Evolutionary conservation across 495 filamentous ascomycete species (phyloP).

Genomic region (Cercophora newfieldiana): DNA sequence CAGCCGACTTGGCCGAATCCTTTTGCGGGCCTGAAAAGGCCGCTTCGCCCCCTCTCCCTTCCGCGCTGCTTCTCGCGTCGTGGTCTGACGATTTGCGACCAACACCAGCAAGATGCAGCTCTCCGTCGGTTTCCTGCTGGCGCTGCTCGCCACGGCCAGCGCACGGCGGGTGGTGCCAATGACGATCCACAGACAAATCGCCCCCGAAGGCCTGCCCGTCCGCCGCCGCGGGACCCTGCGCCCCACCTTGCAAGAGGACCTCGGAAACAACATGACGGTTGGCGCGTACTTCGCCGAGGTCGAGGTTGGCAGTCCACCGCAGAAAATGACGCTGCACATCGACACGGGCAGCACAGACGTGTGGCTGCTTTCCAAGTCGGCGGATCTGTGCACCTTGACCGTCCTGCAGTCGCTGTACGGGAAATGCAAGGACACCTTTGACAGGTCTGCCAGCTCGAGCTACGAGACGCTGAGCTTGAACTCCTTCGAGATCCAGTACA

Average conservation of each 20-base stretch:
- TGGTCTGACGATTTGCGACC: not conserved
- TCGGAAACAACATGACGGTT: slow-evolving; percentile 16
- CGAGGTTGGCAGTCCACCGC: slow-evolving; percentile 66
- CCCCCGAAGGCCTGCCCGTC: not conserved
- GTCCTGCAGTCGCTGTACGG: slow-evolving; percentile 32
- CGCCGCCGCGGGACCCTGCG: not conserved
- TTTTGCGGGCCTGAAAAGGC: not conserved
- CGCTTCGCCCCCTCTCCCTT: not conserved
- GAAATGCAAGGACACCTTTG: slow-evolving; percentile 30
- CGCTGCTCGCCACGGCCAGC: not conserved
- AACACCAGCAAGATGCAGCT: not conserved
- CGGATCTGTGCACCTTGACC: slow-evolving; percentile 37
- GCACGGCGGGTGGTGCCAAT: not conserved
- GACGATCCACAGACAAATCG: not conserved
- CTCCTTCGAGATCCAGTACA: slow-evolving; percentile 81
- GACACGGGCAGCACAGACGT: slow-evolving; percentile 87
- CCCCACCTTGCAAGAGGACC: slow-evolving; percentile 1
- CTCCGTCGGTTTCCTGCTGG: not conserved
- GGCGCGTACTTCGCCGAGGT: slow-evolving; percentile 62
- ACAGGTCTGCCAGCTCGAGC: slow-evolving; percentile 61
- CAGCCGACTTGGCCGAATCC: not conserved
- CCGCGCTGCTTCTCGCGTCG: not conserved
- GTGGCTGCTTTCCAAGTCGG: slow-evolving; percentile 57
- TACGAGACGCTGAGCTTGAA: slow-evolving; percentile 58
- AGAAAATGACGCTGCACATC: slow-evolving; percentile 63